A percentile compares a stretch with the other conserved stretches of the same genome.
Conservation (phyloP, 768 basidiomycete species). For the Rhodotorula diobovata region DNA sequence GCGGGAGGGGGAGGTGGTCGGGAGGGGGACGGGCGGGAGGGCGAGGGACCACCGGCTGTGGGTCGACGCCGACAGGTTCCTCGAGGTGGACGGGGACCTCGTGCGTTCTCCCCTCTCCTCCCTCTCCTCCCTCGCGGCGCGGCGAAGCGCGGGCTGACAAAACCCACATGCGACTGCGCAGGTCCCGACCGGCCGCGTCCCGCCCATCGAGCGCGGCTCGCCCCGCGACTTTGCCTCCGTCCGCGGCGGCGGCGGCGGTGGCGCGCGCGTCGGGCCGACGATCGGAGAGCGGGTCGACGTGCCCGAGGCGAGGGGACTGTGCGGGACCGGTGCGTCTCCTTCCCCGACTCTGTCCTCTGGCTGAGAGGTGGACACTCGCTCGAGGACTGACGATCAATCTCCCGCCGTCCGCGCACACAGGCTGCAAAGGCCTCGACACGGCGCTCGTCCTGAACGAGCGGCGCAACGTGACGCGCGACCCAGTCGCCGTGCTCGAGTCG, state of each 20-base stretch:
- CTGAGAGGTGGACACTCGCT: too few relatives aligned
- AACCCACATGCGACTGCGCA: too few relatives aligned
- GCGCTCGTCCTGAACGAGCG: conserved; percentile 6
- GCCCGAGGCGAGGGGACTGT: background rate
- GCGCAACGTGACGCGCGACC: background rate
- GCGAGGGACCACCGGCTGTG: background rate
- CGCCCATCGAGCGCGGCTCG: background rate
- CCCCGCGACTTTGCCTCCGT: conserved; percentile 11
- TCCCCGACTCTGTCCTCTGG: too few relatives aligned
- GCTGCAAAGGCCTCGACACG: conserved; percentile 16
- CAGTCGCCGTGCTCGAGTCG: background rate
- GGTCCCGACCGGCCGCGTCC: conserved; percentile 16
- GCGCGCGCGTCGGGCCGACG: background rate
- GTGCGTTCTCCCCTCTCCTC: background rate
- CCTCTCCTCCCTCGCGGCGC: too few relatives aligned
- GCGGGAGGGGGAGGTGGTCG: too few relatives aligned
- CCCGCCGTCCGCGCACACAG: background rate
- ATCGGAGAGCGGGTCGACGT: background rate
- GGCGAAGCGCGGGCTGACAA: too few relatives aligned
- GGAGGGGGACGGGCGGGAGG: background rate
- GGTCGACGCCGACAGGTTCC: background rate
- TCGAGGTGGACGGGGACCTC: background rate
- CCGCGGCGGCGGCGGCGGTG: background rate
- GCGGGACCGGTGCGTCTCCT: conserved; percentile 1
- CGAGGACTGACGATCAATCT: background rate